These are phyloP conservation scores for Paxillus involutus DNA, from an alignment of 768 basidiomycete species.

Conservation along the genomic window DNA sequence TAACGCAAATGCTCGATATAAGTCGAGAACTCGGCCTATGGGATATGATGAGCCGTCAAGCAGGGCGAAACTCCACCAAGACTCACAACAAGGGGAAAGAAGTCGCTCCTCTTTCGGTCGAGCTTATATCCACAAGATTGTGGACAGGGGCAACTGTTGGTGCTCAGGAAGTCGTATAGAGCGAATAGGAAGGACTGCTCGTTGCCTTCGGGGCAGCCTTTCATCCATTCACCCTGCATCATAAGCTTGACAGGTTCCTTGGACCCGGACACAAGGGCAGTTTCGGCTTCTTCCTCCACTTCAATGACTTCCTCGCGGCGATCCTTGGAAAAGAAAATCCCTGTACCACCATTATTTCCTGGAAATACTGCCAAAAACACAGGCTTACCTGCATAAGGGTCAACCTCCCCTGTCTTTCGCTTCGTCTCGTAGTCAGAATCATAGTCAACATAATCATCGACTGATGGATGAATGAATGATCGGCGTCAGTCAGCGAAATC, in stretches of 20 bases:
- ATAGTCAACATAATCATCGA: slow-evolving; percentile 71
- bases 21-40: slow-evolving; percentile 66
- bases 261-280: slow-evolving; percentile 39
- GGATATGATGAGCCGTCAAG: slow-evolving; percentile 9
- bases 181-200: slow-evolving; percentile 89
- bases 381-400: slow-evolving; percentile 81
- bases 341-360: slow-evolving; percentile 36
- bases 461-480: slow-evolving; percentile 26
- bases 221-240: slow-evolving; percentile 95
- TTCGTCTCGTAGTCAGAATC: slow-evolving; percentile 73
- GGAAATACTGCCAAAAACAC: not conserved
- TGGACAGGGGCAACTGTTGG: slow-evolving; percentile 67
- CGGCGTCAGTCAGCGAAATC: not conserved
- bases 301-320: slow-evolving; percentile 90
- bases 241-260: slow-evolving; percentile 61
- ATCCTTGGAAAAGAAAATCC: slow-evolving; percentile 95
- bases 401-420: slow-evolving; percentile 56
- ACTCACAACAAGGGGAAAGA: slow-evolving; percentile 82
- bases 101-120: slow-evolving; percentile 67
- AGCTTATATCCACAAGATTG: slow-evolving; percentile 68
- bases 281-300: slow-evolving; percentile 77
- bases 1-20: slow-evolving; percentile 66
- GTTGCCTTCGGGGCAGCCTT: slow-evolving; percentile 90
- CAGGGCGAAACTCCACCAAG: not conserved
- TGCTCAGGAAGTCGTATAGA: slow-evolving; percentile 72